Evolutionary conservation across 176 grass and related monocot species (phyloP).

Genomic region (Musa acuminata): DNA sequence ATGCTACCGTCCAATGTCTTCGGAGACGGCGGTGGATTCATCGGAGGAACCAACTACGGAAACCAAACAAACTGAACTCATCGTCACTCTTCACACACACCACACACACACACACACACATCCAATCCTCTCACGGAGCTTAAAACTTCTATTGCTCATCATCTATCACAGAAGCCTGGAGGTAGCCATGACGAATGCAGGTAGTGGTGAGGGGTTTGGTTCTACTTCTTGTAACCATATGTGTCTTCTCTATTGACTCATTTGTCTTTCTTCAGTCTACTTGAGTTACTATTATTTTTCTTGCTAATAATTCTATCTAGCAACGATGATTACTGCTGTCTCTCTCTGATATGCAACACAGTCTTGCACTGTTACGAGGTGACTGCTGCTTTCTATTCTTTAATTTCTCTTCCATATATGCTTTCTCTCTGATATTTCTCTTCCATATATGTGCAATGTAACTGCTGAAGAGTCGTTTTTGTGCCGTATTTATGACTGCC

Average conservation of each 20-base stretch:
- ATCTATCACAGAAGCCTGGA: too few species aligned
- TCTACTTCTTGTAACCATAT: conserved; percentile 8
- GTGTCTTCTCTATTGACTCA: conserved; percentile 4
- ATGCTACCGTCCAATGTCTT: not conserved
- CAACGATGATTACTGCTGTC: not conserved
- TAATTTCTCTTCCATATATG: not conserved
- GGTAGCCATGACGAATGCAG: too few species aligned
- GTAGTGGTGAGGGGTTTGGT: not conserved
- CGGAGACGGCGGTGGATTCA: not conserved
- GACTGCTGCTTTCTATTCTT: not conserved
- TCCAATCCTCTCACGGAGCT: not conserved
- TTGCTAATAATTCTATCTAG: not conserved
- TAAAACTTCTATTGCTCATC: too few species aligned
- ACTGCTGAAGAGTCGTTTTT: too few species aligned
- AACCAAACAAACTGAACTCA: conserved; percentile 8
- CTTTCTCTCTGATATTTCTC: not conserved
- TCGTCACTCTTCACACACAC: not conserved
- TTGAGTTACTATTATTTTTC: not conserved
- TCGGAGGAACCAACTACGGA: not conserved
- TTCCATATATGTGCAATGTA: not conserved
- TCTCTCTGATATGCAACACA: not conserved
- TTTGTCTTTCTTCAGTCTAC: conserved; percentile 5
- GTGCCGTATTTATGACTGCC: not conserved
- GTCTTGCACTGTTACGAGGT: not conserved
- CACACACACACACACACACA: not conserved